Percentiles rank a stretch among this genome's conserved stretches.
Evolutionary conservation across 257 asterid species (phyloP).

Genomic region (Penstemon newberryi): DNA sequence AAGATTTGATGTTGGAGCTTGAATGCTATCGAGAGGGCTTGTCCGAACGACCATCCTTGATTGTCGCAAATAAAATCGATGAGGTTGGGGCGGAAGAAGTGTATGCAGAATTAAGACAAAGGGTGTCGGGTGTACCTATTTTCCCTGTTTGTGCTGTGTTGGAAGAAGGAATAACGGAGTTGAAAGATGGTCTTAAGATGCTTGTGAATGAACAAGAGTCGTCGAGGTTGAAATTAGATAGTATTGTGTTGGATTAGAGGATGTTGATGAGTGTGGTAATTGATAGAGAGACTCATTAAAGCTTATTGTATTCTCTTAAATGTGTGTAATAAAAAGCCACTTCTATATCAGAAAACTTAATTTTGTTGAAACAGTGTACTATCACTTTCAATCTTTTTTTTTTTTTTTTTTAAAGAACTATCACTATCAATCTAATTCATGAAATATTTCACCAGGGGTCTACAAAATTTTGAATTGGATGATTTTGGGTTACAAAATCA

Average conservation of each 20-base stretch:
- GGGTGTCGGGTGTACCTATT: constrained; percentile 60
- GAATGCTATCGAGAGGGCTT: constrained; percentile 72
- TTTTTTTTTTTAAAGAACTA: too few relatives aligned
- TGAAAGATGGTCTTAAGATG: constrained; percentile 68
- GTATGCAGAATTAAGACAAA: constrained; percentile 57
- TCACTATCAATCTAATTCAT: too few relatives aligned
- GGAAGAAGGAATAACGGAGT: constrained; percentile 74
- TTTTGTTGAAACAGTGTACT: too few relatives aligned
- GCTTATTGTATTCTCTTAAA: background rate
- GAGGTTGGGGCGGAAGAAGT: constrained; percentile 78
- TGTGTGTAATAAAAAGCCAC: background rate
- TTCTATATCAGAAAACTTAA: too few relatives aligned
- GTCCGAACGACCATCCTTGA: constrained; percentile 62
- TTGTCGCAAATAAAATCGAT: constrained; percentile 87
- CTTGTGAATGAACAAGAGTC: constrained; percentile 62
- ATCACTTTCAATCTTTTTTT: too few relatives aligned
- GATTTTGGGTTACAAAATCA: too few relatives aligned
- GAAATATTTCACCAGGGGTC: too few relatives aligned
- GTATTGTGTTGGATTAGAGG: constrained; percentile 44
- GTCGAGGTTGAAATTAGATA: constrained; percentile 40
- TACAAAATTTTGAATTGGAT: too few relatives aligned
- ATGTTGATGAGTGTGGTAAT: background rate
- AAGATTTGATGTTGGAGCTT: constrained; percentile 69
- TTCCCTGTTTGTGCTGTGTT: constrained; percentile 91
- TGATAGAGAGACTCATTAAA: background rate